Percentiles rank a stretch among this genome's conserved stretches.
Conservation (phyloP, 164 flowering plant species). For the Nelumbo lutea region DNA sequence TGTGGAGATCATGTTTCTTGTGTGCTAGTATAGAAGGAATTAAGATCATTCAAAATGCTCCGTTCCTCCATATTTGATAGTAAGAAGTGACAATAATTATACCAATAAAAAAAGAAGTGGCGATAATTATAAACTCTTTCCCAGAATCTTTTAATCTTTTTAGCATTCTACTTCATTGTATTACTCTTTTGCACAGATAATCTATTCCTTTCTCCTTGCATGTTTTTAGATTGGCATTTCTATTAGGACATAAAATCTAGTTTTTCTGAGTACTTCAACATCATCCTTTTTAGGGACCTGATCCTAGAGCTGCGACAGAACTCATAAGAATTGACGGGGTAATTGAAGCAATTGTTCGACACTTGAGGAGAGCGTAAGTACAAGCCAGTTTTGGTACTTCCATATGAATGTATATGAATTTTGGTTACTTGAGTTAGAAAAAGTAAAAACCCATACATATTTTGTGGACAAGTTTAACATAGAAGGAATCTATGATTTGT, state of each 20-base stretch:
- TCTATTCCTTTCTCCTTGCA: neutral
- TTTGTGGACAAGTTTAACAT: neutral
- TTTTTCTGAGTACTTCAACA: neutral
- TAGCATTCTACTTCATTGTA: neutral
- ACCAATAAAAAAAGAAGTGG: neutral
- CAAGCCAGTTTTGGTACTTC: neutral
- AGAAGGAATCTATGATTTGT: no score
- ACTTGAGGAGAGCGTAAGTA: slow-evolving; percentile 71
- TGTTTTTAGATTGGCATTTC: neutral
- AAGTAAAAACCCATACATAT: neutral
- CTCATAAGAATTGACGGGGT: slow-evolving; percentile 79
- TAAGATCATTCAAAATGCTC: no score
- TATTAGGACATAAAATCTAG: neutral
- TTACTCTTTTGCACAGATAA: neutral
- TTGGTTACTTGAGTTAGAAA: neutral
- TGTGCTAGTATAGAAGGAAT: no score
- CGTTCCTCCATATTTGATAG: neutral
- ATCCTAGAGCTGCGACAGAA: slow-evolving; percentile 73
- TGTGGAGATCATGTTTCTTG: no score
- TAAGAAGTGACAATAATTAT: neutral
- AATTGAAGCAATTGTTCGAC: slow-evolving; percentile 69
- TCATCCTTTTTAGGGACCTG: slow-evolving; percentile 67
- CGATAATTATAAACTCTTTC: neutral
- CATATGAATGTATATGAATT: neutral
- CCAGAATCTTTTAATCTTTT: neutral